Evolutionary conservation across 2,329 filamentous ascomycete species (phyloP).

Genomic region (Mariannaea elegans): DNA sequence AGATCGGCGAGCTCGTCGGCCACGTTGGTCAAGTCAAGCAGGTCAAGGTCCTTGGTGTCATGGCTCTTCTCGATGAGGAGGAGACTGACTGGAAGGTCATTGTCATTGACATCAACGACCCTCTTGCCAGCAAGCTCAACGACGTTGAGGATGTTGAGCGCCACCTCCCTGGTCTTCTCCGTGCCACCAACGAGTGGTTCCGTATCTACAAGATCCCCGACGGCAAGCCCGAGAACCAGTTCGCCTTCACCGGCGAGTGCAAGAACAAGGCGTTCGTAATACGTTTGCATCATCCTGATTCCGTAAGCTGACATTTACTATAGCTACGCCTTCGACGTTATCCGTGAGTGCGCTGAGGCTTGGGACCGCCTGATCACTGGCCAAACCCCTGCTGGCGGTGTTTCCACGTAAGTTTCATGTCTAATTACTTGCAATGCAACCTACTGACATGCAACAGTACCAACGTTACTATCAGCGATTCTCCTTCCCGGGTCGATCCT

Average conservation of each 20-base stretch:
- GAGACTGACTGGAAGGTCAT: conserved; percentile 99
- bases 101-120: conserved; percentile 98
- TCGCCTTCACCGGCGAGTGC: conserved; percentile 99
- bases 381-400: conserved; percentile 80
- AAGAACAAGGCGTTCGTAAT: conserved; percentile 92
- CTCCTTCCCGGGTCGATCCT: conserved; percentile 74
- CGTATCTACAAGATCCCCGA: conserved; percentile 99
- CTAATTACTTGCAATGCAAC: not conserved
- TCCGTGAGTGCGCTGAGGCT: conserved; percentile 94
- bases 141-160: conserved; percentile 99
- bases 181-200: conserved; percentile 99
- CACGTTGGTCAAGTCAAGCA: conserved; percentile 98
- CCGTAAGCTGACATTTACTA: conserved; percentile 17
- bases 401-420: conserved; percentile 76
- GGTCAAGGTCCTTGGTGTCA: conserved; percentile 99
- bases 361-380: conserved; percentile 97
- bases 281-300: not conserved
- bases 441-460: conserved; percentile 63
- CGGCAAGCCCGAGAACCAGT: conserved; percentile 99
- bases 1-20: conserved; percentile 98
- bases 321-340: conserved; percentile 92
- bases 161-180: conserved; percentile 94
- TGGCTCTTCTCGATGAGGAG: conserved; percentile 98
- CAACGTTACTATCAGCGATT: conserved; percentile 81
- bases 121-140: conserved; percentile 94